A percentile compares a stretch with the other conserved stretches of the same genome.
phyloP scores from a whole-genome alignment of 2,329 filamentous ascomycete genomes.

The Monilinia aucupariae region DNA sequence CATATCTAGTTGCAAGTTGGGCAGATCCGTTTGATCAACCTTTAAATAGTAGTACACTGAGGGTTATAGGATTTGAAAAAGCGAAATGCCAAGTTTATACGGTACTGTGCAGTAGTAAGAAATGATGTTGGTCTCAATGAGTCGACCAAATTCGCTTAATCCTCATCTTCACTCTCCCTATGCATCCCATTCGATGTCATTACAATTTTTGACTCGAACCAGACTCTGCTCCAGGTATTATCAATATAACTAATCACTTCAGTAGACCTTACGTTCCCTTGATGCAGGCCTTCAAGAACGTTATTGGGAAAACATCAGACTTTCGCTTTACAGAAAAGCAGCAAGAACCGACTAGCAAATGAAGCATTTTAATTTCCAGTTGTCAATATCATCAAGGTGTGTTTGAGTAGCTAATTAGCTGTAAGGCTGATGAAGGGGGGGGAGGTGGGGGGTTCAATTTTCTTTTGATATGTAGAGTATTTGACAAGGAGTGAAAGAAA shows the following conservation, averaged over 20 bases:
- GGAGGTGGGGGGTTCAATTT: neutral
- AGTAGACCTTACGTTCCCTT: neutral
- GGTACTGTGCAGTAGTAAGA: too few species aligned
- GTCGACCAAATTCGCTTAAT: neutral
- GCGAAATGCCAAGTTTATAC: neutral
- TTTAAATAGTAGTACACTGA: neutral
- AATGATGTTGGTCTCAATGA: too few species aligned
- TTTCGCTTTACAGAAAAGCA: neutral
- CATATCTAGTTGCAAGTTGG: neutral
- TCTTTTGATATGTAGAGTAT: neutral
- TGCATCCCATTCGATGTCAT: too few species aligned
- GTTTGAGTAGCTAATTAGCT: neutral
- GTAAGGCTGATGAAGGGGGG: neutral
- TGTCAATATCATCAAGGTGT: neutral
- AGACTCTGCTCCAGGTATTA: too few species aligned
- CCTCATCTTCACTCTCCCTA: neutral
- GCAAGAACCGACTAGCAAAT: neutral
- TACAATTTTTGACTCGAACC: too few species aligned
- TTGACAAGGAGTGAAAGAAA: neutral
- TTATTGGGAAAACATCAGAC: too few species aligned
- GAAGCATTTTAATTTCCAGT: neutral
- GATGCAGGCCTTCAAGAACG: neutral
- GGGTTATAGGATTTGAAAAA: neutral
- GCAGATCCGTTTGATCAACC: neutral
- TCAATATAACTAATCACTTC: neutral